A percentile compares a stretch with the other conserved stretches of the same genome.
phyloP scores from a whole-genome alignment of 2,329 filamentous ascomycete genomes.

The Aspergillus tanneri region DNA sequence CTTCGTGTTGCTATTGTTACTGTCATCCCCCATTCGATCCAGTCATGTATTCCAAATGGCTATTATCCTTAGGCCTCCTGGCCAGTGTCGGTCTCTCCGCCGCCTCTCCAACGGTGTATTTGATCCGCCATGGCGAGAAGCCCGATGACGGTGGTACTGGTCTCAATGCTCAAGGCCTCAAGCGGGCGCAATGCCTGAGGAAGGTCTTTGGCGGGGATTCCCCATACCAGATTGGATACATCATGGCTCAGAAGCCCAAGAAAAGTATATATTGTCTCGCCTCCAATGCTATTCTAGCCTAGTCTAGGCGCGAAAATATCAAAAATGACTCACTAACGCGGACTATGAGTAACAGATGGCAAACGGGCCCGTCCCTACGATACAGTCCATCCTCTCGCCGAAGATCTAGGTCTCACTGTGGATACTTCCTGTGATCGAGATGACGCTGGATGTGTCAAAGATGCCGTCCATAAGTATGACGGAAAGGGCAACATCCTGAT shows the following conservation, averaged over 20 bases:
- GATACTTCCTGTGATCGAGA: constrained; percentile 59
- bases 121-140: constrained; percentile 66
- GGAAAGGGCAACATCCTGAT: constrained; percentile 60
- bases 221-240: constrained; percentile 56
- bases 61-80: constrained; percentile 12
- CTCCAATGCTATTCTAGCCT: neutral
- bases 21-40: neutral
- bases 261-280: constrained; percentile 26
- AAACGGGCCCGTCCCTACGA: constrained; percentile 54
- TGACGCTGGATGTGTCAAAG: constrained; percentile 55
- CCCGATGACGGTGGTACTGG: constrained; percentile 51
- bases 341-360: constrained; percentile 41
- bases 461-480: constrained; percentile 49
- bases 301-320: neutral
- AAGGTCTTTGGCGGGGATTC: constrained; percentile 56
- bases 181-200: constrained; percentile 61
- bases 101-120: constrained; percentile 54
- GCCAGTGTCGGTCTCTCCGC: constrained; percentile 17
- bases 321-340: neutral
- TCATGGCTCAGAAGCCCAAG: constrained; percentile 58
- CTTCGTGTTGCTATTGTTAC: neutral
- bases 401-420: constrained; percentile 55
- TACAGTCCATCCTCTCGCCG: constrained; percentile 58
- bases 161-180: constrained; percentile 51
- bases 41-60: constrained; percentile 10